Conservation (phyloP, 495 filamentous ascomycete genomes). For the Penicillium flavigenum region DNA sequence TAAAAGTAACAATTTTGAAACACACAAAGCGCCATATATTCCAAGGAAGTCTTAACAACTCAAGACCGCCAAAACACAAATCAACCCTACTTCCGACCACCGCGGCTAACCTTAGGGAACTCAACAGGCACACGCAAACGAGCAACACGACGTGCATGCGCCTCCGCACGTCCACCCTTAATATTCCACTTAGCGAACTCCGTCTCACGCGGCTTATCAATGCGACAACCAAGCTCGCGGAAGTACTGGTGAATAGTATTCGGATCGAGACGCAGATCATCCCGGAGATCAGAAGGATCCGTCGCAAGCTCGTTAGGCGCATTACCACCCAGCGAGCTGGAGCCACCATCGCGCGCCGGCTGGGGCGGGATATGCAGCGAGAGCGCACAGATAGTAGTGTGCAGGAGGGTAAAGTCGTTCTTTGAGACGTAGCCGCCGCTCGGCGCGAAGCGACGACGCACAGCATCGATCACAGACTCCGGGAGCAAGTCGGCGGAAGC, state of each 20-base stretch:
- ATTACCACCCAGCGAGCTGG: slow-evolving; percentile 46
- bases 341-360: slow-evolving; percentile 42
- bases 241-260: slow-evolving; percentile 64
- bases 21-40: slow-evolving; percentile 29
- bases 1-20: slow-evolving; percentile 13
- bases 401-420: slow-evolving; percentile 61
- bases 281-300: slow-evolving; percentile 70
- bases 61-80: slow-evolving; percentile 12
- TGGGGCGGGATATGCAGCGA: slow-evolving; percentile 53
- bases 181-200: slow-evolving; percentile 46
- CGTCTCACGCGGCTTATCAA: slow-evolving; percentile 42
- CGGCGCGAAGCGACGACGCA: slow-evolving; percentile 69
- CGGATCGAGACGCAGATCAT: slow-evolving; percentile 75
- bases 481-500: slow-evolving; percentile 37
- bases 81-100: slow-evolving; percentile 30
- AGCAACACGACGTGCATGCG: slow-evolving; percentile 59
- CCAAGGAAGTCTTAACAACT: slow-evolving; percentile 7
- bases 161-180: slow-evolving; percentile 60
- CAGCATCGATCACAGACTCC: slow-evolving; percentile 63
- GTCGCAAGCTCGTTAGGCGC: slow-evolving; percentile 76
- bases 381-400: slow-evolving; percentile 66
- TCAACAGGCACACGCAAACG: slow-evolving; percentile 73
- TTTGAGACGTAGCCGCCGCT: slow-evolving; percentile 55
- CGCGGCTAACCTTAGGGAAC: slow-evolving; percentile 67
- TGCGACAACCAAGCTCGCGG: slow-evolving; percentile 72